A percentile compares a stretch with the other conserved stretches of the same genome.
Conservation (phyloP, 108 stramenopile species). For the Fragilaria crotonensis region DNA sequence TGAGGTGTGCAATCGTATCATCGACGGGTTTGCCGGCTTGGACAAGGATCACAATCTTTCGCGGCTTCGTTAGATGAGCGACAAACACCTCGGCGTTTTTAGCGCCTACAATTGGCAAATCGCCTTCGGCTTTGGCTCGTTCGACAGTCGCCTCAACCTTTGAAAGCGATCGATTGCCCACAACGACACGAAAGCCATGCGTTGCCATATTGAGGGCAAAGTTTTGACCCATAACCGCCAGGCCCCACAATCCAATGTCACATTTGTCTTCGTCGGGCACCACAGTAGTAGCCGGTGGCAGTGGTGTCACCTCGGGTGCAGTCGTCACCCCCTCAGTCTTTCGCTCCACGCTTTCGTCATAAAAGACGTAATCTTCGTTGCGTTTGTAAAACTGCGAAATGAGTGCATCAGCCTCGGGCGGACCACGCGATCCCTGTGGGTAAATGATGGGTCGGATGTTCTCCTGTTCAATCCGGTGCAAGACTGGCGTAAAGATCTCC, state of each 20-base stretch:
- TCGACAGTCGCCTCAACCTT: slow-evolving; percentile 58
- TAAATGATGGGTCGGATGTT: slow-evolving; percentile 72
- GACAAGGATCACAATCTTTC: slow-evolving; percentile 64
- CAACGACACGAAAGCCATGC: slow-evolving; percentile 53
- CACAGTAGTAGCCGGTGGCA: not conserved
- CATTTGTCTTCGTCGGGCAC: slow-evolving; percentile 17
- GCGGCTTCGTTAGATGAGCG: slow-evolving; percentile 44
- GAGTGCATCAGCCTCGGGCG: slow-evolving; percentile 70
- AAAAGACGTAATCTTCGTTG: slow-evolving; percentile 62
- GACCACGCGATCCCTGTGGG: slow-evolving; percentile 81
- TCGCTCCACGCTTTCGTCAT: slow-evolving; percentile 26
- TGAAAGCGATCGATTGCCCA: slow-evolving; percentile 52
- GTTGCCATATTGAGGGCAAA: slow-evolving; percentile 73
- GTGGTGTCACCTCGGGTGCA: not conserved
- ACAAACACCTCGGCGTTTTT: slow-evolving; percentile 40
- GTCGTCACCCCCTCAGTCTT: slow-evolving; percentile 7
- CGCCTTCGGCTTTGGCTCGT: slow-evolving; percentile 54
- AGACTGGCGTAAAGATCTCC: slow-evolving; percentile 93
- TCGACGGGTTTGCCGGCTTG: slow-evolving; percentile 39
- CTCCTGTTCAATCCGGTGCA: slow-evolving; percentile 80
- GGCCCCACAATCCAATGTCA: slow-evolving; percentile 60
- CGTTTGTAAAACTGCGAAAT: slow-evolving; percentile 42
- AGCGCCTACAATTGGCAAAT: slow-evolving; percentile 48
- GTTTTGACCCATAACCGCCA: slow-evolving; percentile 80
- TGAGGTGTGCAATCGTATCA: slow-evolving; percentile 45